These are phyloP conservation scores for Leucoagaricus sp. DNA, from an alignment of 1,284 basidiomycete species.

Conservation along the genomic window DNA sequence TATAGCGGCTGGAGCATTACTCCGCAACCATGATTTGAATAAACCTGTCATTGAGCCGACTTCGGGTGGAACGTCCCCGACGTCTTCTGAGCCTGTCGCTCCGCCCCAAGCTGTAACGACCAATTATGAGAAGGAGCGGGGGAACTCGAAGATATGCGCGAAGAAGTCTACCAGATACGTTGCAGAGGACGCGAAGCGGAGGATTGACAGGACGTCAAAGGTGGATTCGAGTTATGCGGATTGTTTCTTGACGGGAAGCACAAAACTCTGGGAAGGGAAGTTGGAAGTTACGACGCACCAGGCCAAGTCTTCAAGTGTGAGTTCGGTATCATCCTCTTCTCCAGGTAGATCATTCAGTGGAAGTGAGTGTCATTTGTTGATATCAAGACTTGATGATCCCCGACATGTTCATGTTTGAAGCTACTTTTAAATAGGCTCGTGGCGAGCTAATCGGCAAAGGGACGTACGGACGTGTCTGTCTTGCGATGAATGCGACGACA, in stretches of 20 bases:
- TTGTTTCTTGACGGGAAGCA: slow-evolving; percentile 75
- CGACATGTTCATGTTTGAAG: slow-evolving; percentile 40
- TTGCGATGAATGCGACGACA: slow-evolving; percentile 96
- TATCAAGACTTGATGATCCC: slow-evolving; percentile 14
- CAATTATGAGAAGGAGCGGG: slow-evolving; percentile 21
- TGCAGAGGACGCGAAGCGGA: slow-evolving; percentile 79
- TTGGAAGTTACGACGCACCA: slow-evolving; percentile 85
- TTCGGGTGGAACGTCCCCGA: slow-evolving; percentile 79
- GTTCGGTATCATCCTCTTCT: slow-evolving; percentile 24
- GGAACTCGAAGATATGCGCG: slow-evolving; percentile 44
- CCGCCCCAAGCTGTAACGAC: slow-evolving; percentile 25
- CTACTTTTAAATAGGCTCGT: slow-evolving; percentile 98
- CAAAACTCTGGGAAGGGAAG: slow-evolving; percentile 94
- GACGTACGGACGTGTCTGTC: slow-evolving; percentile 94
- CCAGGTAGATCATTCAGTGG: slow-evolving; percentile 58
- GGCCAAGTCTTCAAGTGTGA: slow-evolving; percentile 46
- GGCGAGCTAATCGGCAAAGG: slow-evolving; percentile 97
- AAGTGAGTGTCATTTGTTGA: slow-evolving; percentile 46
- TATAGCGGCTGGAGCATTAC: slow-evolving; percentile 92
- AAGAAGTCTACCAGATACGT: slow-evolving; percentile 95
- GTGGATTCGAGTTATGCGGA: slow-evolving; percentile 45
- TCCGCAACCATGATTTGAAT: slow-evolving; percentile 96
- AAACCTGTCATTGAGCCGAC: slow-evolving; percentile 90
- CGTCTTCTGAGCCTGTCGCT: slow-evolving; percentile 58
- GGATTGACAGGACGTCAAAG: slow-evolving; percentile 60